Percentiles rank a stretch among this genome's conserved stretches.
These are phyloP conservation scores for Berberis vulgaris DNA, from an alignment of 164 flowering plant genomes.

Conservation along the genomic window DNA sequence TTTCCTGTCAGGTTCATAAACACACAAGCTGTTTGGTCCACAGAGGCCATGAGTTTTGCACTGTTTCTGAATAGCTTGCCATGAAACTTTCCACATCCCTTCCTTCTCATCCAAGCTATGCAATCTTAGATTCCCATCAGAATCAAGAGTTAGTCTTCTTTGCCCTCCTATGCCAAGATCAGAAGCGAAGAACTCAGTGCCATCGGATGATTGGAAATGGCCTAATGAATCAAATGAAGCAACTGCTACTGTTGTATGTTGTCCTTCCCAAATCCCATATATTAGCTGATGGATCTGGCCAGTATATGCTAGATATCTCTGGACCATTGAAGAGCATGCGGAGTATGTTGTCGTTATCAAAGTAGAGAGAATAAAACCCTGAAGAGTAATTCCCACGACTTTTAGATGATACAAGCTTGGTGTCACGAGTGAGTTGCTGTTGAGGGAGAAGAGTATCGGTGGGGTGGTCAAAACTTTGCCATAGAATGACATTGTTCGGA, in stretches of 20 bases:
- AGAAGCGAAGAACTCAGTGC: constrained; percentile 9
- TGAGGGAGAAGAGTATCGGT: constrained; percentile 42
- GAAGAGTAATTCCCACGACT: constrained; percentile 21
- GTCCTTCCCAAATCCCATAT: constrained; percentile 9
- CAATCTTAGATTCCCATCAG: constrained; percentile 11
- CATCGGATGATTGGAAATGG: constrained; percentile 14
- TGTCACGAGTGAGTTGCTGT: constrained; percentile 17
- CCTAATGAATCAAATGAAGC: constrained; percentile 19
- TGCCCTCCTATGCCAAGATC: constrained; percentile 2
- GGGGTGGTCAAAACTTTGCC: constrained; percentile 36
- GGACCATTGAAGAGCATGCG: constrained; percentile 17
- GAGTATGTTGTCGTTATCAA: constrained; percentile 32
- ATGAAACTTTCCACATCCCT: constrained; percentile 1
- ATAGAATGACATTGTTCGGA: not conserved
- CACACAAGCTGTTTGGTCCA: constrained; percentile 3
- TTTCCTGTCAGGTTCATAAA: not conserved
- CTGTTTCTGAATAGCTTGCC: constrained; percentile 3
- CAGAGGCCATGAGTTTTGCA: constrained; percentile 4
- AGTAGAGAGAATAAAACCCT: constrained; percentile 28
- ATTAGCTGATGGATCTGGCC: constrained; percentile 16
- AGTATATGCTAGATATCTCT: constrained; percentile 19
- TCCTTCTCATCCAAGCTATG: constrained; percentile 6
- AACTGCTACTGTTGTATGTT: constrained; percentile 9
- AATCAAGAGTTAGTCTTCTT: constrained; percentile 11
- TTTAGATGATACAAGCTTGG: constrained; percentile 19